A percentile compares a stretch with the other conserved stretches of the same genome.
Conservation (phyloP, 139 green algal species). For the Tetraselmis striata region DNA sequence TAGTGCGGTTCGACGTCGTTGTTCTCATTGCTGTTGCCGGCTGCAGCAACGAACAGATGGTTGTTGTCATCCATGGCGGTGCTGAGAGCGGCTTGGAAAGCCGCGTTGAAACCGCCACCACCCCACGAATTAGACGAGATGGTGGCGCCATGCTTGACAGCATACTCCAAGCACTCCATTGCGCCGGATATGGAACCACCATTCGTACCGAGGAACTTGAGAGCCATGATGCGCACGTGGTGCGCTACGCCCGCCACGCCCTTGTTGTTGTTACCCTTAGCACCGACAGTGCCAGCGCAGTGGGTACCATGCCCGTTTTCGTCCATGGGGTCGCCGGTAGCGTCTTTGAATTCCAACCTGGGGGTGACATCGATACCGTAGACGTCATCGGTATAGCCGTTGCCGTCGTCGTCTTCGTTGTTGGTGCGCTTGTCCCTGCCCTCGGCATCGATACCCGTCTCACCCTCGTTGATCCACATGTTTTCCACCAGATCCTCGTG, state of each 20-base stretch:
- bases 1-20: neutral
- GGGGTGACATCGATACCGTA: neutral
- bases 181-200: neutral
- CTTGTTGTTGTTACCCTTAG: neutral
- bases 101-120: neutral
- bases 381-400: slow-evolving; percentile 1
- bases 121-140: neutral
- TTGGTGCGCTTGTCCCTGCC: too few relatives aligned
- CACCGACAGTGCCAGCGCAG: neutral
- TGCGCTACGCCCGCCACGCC: neutral
- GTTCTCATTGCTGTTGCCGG: neutral
- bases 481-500: slow-evolving; percentile 2
- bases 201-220: neutral
- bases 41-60: neutral
- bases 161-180: neutral
- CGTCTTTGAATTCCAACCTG: too few relatives aligned
- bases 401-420: slow-evolving; percentile 1
- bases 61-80: neutral
- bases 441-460: too few relatives aligned
- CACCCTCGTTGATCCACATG: slow-evolving; percentile 10
- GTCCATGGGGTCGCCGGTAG: neutral
- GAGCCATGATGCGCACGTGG: neutral
- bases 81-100: neutral
- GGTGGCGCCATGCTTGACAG: neutral
- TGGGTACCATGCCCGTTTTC: neutral